These are phyloP conservation scores for Coffea humblotiana DNA, from an alignment of 305 asterid genomes.

Conservation along the genomic window DNA sequence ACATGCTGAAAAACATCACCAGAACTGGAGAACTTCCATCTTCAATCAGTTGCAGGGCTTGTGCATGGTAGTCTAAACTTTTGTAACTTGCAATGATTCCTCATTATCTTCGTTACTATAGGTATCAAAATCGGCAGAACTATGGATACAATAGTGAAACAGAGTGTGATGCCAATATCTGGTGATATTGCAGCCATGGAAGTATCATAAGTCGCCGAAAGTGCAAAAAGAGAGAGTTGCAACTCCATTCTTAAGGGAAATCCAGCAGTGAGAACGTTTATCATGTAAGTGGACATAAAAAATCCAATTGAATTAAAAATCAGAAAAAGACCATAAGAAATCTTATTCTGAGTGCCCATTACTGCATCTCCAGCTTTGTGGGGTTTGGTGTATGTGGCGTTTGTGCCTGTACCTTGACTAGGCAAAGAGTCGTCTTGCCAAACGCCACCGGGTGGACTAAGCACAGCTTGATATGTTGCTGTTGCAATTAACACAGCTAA, in stretches of 20 bases:
- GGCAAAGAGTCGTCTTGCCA: slow-evolving; percentile 52
- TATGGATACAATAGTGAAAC: background rate
- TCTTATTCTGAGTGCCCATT: background rate
- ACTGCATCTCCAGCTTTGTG: slow-evolving; percentile 11
- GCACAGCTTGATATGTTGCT: slow-evolving; percentile 24
- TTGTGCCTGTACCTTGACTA: slow-evolving; percentile 1
- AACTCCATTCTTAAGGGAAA: slow-evolving; percentile 45
- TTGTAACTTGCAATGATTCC: background rate
- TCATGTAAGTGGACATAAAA: slow-evolving; percentile 43
- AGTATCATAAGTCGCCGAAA: background rate
- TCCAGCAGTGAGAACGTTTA: slow-evolving; percentile 32
- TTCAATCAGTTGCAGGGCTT: background rate
- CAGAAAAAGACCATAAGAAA: slow-evolving; percentile 19
- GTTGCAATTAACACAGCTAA: slow-evolving; percentile 25
- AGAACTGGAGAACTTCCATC: background rate
- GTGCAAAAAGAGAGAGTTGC: slow-evolving; percentile 21
- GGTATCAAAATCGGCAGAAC: background rate
- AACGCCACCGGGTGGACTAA: slow-evolving; percentile 44
- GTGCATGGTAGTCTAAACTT: background rate
- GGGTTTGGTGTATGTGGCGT: background rate
- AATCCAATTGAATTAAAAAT: slow-evolving; percentile 46
- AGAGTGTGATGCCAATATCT: background rate
- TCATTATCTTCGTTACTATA: background rate
- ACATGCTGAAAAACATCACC: background rate
- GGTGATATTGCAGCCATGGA: slow-evolving; percentile 1